Percentiles rank a stretch among this genome's conserved stretches.
Evolutionary conservation across 2,329 filamentous ascomycete genomes (phyloP).

Genomic region (Stachybotrys chartarum): DNA sequence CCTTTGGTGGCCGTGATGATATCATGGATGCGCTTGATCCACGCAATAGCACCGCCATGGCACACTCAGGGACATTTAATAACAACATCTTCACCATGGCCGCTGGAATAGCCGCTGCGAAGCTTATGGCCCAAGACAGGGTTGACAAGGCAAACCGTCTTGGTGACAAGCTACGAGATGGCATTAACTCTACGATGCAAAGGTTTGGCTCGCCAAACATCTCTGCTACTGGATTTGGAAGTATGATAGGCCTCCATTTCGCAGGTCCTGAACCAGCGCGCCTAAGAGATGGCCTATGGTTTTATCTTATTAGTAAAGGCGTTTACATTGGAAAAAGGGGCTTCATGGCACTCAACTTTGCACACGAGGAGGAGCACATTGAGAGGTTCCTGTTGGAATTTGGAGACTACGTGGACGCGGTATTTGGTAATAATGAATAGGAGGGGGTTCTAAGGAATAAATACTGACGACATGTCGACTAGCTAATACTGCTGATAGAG

Average conservation of each 20-base stretch:
- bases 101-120: constrained; percentile 29
- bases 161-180: no score
- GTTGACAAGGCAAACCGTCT: no score
- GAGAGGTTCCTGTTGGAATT: constrained; percentile 22
- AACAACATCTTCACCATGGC: constrained; percentile 57
- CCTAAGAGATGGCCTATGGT: background rate
- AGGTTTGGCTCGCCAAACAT: background rate
- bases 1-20: constrained; percentile 53
- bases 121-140: no score
- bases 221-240: background rate
- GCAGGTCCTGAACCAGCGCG: background rate
- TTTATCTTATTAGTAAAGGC: constrained; percentile 17
- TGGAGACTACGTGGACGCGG: constrained; percentile 7
- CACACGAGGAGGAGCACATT: constrained; percentile 18
- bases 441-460: no score
- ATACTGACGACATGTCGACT: no score
- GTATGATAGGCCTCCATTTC: background rate
- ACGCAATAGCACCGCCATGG: constrained; percentile 27
- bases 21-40: constrained; percentile 55
- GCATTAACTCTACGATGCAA: no score
- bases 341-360: constrained; percentile 21
- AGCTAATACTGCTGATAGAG: no score
- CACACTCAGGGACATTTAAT: constrained; percentile 60
- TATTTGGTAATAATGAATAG: background rate
- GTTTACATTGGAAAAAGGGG: constrained; percentile 25